A percentile compares a stretch with the other conserved stretches of the same genome.
phyloP scores from a whole-genome alignment of 495 filamentous ascomycete species.

The Penicillium parvum region DNA sequence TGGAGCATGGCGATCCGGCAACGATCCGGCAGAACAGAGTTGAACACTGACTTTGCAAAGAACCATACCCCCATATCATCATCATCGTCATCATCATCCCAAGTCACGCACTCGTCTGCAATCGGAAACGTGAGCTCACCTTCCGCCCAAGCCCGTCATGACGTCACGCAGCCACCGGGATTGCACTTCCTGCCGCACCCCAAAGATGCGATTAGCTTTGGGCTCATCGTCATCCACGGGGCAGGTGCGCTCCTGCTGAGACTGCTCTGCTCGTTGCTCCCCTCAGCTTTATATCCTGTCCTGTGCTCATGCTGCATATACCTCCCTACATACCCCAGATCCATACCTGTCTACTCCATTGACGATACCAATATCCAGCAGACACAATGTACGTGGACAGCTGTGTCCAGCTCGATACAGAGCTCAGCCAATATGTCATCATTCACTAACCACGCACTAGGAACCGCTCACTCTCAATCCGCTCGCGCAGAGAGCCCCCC shows the following conservation, averaged over 20 bases:
- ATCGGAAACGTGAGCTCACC: constrained; percentile 12
- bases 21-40: neutral
- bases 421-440: too few relatives aligned
- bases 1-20: constrained; percentile 1
- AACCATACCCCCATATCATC: neutral
- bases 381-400: constrained; percentile 5
- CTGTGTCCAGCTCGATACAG: too few relatives aligned
- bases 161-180: constrained; percentile 23
- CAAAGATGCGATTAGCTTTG: constrained; percentile 15
- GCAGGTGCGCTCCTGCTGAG: constrained; percentile 9
- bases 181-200: constrained; percentile 12
- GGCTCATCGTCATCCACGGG: constrained; percentile 26
- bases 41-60: neutral
- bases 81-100: neutral
- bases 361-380: neutral
- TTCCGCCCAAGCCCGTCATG: constrained; percentile 26
- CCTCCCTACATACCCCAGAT: constrained; percentile 1
- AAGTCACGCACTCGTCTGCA: constrained; percentile 16
- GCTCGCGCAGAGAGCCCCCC: constrained; percentile 44
- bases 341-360: neutral
- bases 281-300: neutral
- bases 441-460: constrained; percentile 28
- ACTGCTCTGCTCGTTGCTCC: neutral
- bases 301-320: constrained; percentile 2
- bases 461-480: constrained; percentile 59